Evolutionary conservation across 352 stramenopile species (phyloP).

Genomic region (Phytopythium montanum): DNA sequence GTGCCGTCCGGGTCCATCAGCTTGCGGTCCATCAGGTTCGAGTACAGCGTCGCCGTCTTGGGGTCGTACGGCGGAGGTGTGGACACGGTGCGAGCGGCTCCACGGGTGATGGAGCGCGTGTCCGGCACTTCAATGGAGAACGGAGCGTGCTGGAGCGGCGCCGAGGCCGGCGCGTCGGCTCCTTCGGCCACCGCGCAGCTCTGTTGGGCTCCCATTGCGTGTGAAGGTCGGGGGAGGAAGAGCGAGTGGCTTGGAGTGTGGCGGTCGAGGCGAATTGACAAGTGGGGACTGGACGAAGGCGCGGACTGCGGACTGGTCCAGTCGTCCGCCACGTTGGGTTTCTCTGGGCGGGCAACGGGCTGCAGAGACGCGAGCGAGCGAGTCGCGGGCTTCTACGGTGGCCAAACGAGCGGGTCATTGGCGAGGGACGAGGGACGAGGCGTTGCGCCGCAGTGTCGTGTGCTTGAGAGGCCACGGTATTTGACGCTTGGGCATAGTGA

Average conservation of each 20-base stretch:
- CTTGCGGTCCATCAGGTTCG: conserved; percentile 56
- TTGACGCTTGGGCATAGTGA: too few relatives aligned
- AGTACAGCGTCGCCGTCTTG: conserved; percentile 38
- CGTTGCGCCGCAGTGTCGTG: not conserved
- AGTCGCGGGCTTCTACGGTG: not conserved
- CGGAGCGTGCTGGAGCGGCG: conserved; percentile 10
- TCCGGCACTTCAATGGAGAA: conserved; percentile 10
- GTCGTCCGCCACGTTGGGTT: not conserved
- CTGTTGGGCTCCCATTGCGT: conserved; percentile 1
- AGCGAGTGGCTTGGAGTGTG: too few relatives aligned
- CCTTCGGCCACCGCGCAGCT: conserved; percentile 6
- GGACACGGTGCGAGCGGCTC: conserved; percentile 26
- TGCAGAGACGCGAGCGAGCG: not conserved
- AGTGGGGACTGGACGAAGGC: not conserved
- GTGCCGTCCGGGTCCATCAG: conserved; percentile 47
- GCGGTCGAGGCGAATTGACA: not conserved
- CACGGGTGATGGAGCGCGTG: conserved; percentile 23
- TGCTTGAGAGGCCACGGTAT: not conserved
- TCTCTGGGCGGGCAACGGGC: not conserved
- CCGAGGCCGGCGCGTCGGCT: conserved; percentile 14
- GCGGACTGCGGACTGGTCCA: not conserved
- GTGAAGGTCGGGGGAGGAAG: not conserved
- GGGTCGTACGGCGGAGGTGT: conserved; percentile 28
- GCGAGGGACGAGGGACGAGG: too few relatives aligned
- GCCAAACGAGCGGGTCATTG: too few relatives aligned